These are phyloP conservation scores for Ambrosiella cleistominuta DNA, from an alignment of 2,329 filamentous ascomycete species.

Conservation along the genomic window DNA sequence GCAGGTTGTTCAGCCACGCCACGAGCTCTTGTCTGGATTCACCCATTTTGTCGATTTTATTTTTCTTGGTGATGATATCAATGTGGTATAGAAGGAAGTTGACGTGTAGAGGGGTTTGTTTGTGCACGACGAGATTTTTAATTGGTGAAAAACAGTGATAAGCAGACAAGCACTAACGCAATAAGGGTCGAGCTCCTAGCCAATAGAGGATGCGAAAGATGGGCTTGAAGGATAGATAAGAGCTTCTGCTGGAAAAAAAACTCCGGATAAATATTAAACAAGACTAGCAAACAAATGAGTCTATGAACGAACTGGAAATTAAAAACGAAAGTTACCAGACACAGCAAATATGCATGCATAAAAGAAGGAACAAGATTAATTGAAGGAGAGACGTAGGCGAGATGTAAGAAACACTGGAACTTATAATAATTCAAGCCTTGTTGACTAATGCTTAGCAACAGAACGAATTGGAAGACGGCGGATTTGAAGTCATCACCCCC, in stretches of 20 bases:
- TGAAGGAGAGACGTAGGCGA: not conserved
- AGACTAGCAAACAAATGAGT: slow-evolving; percentile 6
- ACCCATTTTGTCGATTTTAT: slow-evolving; percentile 31
- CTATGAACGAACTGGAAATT: slow-evolving; percentile 5
- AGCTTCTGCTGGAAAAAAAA: slow-evolving; percentile 1
- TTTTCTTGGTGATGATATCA: slow-evolving; percentile 5
- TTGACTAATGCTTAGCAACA: slow-evolving; percentile 9
- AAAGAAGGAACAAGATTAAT: slow-evolving; percentile 2
- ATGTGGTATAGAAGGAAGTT: slow-evolving; percentile 1
- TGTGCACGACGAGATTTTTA: not conserved
- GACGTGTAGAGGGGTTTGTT: slow-evolving; percentile 11
- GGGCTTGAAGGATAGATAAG: not conserved
- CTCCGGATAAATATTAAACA: slow-evolving; percentile 12
- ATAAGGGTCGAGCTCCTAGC: slow-evolving; percentile 8
- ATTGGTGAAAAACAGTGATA: slow-evolving; percentile 1
- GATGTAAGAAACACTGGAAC: slow-evolving; percentile 3
- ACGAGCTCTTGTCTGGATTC: slow-evolving; percentile 83
- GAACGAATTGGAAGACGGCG: slow-evolving; percentile 5
- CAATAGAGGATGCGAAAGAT: slow-evolving; percentile 3
- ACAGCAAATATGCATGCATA: not conserved
- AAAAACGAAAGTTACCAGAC: not conserved
- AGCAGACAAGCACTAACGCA: not conserved
- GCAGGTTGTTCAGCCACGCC: slow-evolving; percentile 90
- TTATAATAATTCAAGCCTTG: slow-evolving; percentile 1
- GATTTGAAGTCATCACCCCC: not conserved